Evolutionary conservation across 306 rosid species (phyloP), one percentile per base, ranked within the genome.

Genomic region (Cicer pinnatifidum): DNA sequence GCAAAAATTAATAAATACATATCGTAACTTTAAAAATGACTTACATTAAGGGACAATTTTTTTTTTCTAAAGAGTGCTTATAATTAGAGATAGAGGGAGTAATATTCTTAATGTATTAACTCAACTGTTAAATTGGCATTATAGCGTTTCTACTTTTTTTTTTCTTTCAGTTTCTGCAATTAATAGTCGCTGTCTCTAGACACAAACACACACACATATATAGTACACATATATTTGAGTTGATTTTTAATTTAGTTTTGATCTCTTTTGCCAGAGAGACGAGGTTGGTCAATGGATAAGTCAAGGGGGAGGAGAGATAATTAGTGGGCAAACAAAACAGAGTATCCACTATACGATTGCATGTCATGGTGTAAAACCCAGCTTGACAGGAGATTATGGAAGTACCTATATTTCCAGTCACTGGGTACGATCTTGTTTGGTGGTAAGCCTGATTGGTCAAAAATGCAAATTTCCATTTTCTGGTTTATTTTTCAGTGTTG

Each of bases 341-440:
- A 80, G 69, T 61, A 89, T 71, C 74, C 88, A 88, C 77, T 91
- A 85, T 80, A 87, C 68, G 52, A 78, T 94, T 71, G 97, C 87
- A 81, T 82, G 95, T 80, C 98, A 94, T 79, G 97, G 98, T 61
- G 83, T 58, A 64, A 77, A 69, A 64, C 83, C 87, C 44, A 83
- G 46, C 56, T 69, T 75, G 72, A 50, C 57, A 6, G 82, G 64
- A 39, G 75, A 69, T 73, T 59, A 72, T 20, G 88, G 44, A 69
- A 81, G 79, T 74, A 75, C 75, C 1, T 75, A 70, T 40, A 77
- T 94, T 77, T 94, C 98, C 71, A 91, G 95, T 80, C 98, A 94
- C 47, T 89, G 98, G 98, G 83, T 94, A 78, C 90, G 97, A 59
- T 89, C 91, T 41, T 91, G 96, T 83, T 85, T 94, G 76, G 92